These are phyloP conservation scores for Candolleomyces efflorescens DNA, from an alignment of 768 basidiomycete species.

Conservation along the genomic window DNA sequence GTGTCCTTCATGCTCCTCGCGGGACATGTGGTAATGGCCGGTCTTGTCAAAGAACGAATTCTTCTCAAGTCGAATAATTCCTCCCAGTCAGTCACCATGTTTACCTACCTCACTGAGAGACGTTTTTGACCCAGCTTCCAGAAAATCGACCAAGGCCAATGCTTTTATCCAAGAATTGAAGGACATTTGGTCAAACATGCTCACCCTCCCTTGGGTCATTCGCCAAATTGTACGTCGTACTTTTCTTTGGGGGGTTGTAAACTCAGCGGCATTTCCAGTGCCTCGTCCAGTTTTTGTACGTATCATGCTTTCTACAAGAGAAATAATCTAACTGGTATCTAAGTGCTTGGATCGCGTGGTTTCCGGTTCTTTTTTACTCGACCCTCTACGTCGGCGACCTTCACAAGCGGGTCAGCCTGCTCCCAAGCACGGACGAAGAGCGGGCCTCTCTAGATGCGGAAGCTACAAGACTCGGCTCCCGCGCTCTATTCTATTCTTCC, in stretches of 20 bases:
- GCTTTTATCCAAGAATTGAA: constrained; percentile 42
- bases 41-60: constrained; percentile 68
- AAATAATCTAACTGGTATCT: background rate
- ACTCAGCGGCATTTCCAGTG: constrained; percentile 39
- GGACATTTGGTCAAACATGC: constrained; percentile 69
- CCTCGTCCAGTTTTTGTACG: constrained; percentile 77
- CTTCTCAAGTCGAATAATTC: constrained; percentile 33
- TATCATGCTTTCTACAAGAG: constrained; percentile 7
- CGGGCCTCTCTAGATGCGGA: constrained; percentile 48
- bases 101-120: background rate
- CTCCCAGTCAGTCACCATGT: constrained; percentile 14
- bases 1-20: constrained; percentile 63
- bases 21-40: constrained; percentile 61
- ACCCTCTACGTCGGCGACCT: constrained; percentile 87
- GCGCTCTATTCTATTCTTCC: constrained; percentile 78
- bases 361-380: constrained; percentile 86
- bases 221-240: constrained; percentile 65
- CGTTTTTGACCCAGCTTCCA: background rate
- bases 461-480: constrained; percentile 78
- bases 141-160: constrained; percentile 23
- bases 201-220: constrained; percentile 68
- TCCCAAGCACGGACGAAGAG: constrained; percentile 18
- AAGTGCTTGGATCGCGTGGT: constrained; percentile 89
- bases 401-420: constrained; percentile 50
- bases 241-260: background rate